Conservation (phyloP, 192 early-diverging fungal species). For the Dispira simplex region DNA sequence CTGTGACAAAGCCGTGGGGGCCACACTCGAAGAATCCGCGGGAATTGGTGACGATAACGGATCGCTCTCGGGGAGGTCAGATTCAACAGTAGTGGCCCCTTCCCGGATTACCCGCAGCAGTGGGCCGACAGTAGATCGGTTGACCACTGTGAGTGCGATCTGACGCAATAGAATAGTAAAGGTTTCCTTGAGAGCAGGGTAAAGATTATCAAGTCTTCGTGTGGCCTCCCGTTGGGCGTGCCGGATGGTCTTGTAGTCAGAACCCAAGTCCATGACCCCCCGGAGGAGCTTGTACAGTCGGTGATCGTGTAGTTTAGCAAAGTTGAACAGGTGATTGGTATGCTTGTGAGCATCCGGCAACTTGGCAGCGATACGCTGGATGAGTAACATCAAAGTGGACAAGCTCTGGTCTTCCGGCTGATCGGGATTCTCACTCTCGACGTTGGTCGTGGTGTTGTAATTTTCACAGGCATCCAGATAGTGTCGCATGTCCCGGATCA, state of each 20-base stretch:
- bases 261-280: constrained; percentile 51
- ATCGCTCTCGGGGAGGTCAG: too few species aligned
- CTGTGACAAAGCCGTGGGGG: not conserved
- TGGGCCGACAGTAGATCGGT: constrained; percentile 43
- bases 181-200: constrained; percentile 43
- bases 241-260: constrained; percentile 51
- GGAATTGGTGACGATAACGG: not conserved
- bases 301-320: constrained; percentile 48
- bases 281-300: constrained; percentile 48
- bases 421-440: constrained; percentile 16
- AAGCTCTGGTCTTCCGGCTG: constrained; percentile 20
- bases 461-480: constrained; percentile 49
- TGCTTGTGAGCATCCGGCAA: constrained; percentile 51
- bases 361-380: constrained; percentile 34
- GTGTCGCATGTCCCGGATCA: constrained; percentile 35
- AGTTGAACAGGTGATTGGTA: constrained; percentile 44
- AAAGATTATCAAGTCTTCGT: constrained; percentile 43
- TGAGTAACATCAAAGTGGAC: constrained; percentile 30
- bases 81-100: too few species aligned
- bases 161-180: constrained; percentile 60
- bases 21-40: not conserved
- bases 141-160: constrained; percentile 56
- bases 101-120: constrained; percentile 33
- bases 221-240: constrained; percentile 57
- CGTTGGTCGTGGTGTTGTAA: constrained; percentile 34